A percentile compares a stretch with the other conserved stretches of the same genome.
Conservation (phyloP, 352 stramenopile species). For the Phytophthora pinifolia region DNA sequence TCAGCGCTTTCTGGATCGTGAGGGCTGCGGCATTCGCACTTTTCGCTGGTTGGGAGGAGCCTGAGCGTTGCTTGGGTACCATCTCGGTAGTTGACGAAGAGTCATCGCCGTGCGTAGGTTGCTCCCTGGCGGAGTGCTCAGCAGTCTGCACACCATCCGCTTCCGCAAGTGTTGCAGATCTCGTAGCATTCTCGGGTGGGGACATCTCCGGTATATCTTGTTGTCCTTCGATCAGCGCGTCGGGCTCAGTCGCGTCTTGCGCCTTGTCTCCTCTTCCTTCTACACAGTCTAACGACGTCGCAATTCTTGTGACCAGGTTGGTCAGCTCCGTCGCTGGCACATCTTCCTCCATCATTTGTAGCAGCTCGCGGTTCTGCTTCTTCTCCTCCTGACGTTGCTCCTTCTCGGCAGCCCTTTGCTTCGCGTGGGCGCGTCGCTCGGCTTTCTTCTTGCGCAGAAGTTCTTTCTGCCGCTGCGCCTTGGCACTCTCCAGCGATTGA, state of each 20-base stretch:
- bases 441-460: constrained; percentile 51
- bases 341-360: constrained; percentile 18
- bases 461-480: constrained; percentile 43
- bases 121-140: too few relatives aligned
- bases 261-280: neutral
- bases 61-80: constrained; percentile 18
- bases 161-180: neutral
- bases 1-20: constrained; percentile 53
- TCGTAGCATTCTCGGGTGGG: neutral
- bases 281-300: too few relatives aligned
- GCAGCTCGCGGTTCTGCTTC: constrained; percentile 17
- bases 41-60: constrained; percentile 1
- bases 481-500: constrained; percentile 21
- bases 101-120: neutral
- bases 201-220: neutral
- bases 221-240: neutral
- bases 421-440: constrained; percentile 47
- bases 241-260: neutral
- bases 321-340: neutral
- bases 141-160: too few relatives aligned
- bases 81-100: constrained; percentile 3
- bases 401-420: constrained; percentile 34
- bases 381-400: constrained; percentile 19
- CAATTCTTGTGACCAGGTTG: too few relatives aligned
- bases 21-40: constrained; percentile 29